Percentiles rank a stretch among this genome's conserved stretches.
Evolutionary conservation across 176 grass and related monocot genomes (phyloP).

Genomic region (maize (Zea mays)): DNA sequence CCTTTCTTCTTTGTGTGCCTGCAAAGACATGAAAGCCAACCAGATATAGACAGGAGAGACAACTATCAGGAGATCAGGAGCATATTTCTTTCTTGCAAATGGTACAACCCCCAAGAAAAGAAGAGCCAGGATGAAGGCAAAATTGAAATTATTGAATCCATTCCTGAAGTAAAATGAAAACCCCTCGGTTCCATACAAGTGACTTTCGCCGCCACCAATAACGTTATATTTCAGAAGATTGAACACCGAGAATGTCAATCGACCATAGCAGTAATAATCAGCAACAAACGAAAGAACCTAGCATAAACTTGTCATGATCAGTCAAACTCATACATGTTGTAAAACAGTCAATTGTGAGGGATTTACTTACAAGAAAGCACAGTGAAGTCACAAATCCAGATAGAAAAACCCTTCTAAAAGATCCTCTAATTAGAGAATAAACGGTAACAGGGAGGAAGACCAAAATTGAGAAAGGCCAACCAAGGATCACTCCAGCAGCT

Average conservation of each 20-base stretch:
- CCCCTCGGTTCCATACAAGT: conserved; percentile 89
- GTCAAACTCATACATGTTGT: not conserved
- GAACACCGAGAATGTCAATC: conserved; percentile 81
- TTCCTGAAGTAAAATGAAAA: conserved; percentile 82
- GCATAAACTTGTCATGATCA: conserved; percentile 34
- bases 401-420: conserved; percentile 78
- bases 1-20: conserved; percentile 99
- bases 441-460: conserved; percentile 83
- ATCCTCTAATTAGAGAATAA: conserved; percentile 73
- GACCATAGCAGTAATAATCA: conserved; percentile 78
- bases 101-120: conserved; percentile 64
- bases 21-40: conserved; percentile 95
- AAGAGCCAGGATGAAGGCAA: conserved; percentile 78
- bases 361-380: conserved; percentile 73
- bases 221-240: conserved; percentile 97
- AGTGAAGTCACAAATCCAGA: conserved; percentile 75
- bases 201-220: conserved; percentile 85
- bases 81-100: conserved; percentile 77
- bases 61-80: conserved; percentile 75
- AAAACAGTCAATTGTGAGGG: conserved; percentile 23
- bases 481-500: conserved; percentile 89
- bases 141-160: conserved; percentile 98
- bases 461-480: conserved; percentile 96
- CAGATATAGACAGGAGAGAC: conserved; percentile 91
- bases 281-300: conserved; percentile 74